Evolutionary conservation across 306 rosid species (phyloP).

Genomic region (Hylodesmum podocarpum): DNA sequence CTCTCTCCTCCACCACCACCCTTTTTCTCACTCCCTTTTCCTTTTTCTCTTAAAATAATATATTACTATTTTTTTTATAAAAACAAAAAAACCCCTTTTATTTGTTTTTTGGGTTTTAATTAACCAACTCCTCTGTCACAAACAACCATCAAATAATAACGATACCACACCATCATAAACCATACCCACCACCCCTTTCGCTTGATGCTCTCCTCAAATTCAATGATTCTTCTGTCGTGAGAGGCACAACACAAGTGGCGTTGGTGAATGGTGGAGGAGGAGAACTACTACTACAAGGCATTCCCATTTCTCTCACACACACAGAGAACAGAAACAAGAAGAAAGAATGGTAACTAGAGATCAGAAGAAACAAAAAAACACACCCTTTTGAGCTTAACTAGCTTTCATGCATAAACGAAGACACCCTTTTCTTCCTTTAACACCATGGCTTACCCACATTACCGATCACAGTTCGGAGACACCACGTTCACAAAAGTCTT

Average conservation of each 20-base stretch:
- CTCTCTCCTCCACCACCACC: constrained; percentile 24
- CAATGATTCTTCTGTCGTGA: background rate
- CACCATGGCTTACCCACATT: constrained; percentile 75
- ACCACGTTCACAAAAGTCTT: constrained; percentile 88
- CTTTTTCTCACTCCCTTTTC: background rate
- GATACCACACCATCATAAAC: constrained; percentile 39
- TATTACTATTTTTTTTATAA: too few species aligned
- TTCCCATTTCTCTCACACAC: constrained; percentile 7
- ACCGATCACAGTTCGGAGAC: constrained; percentile 93
- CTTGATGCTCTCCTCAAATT: background rate
- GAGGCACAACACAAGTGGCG: background rate
- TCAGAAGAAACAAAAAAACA: background rate
- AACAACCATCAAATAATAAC: constrained; percentile 35
- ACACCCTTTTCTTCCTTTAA: constrained; percentile 11
- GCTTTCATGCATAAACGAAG: constrained; percentile 32
- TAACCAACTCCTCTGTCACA: constrained; percentile 44
- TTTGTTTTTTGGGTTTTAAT: constrained; percentile 14
- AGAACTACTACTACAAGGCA: background rate
- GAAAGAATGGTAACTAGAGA: background rate
- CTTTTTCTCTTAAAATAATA: background rate
- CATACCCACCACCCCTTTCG: constrained; percentile 17
- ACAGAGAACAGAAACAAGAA: constrained; percentile 15
- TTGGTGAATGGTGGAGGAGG: constrained; percentile 1
- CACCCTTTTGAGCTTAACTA: constrained; percentile 12
- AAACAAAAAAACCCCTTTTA: background rate